Conservation (phyloP, 805 yeast species). For the Millerozyma miso region DNA sequence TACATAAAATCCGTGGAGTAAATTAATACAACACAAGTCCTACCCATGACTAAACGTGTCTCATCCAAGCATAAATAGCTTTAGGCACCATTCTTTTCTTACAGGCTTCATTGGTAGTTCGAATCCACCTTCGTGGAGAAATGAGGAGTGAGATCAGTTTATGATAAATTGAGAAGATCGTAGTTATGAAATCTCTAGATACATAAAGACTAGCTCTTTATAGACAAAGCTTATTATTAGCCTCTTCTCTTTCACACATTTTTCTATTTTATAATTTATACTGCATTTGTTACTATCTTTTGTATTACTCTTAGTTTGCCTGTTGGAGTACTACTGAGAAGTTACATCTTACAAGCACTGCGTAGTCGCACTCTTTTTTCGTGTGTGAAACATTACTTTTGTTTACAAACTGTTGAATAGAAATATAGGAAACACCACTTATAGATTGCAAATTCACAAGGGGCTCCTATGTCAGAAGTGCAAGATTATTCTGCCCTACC, state of each 20-base stretch:
- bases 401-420: constrained; percentile 9
- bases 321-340: too few species aligned
- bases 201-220: too few species aligned
- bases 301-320: too few species aligned
- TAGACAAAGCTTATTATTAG: neutral
- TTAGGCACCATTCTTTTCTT: neutral
- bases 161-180: too few species aligned
- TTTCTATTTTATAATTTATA: neutral
- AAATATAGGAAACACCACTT: neutral
- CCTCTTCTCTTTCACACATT: neutral
- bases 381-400: constrained; percentile 5
- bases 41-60: neutral
- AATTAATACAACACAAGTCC: neutral
- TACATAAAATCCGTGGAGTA: constrained; percentile 25
- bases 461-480: constrained; percentile 33
- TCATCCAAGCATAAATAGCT: neutral
- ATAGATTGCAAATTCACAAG: neutral
- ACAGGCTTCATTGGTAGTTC: neutral
- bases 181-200: too few species aligned
- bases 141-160: too few species aligned
- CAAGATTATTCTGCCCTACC: constrained; percentile 63
- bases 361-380: neutral
- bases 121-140: too few species aligned
- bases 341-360: too few species aligned
- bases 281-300: neutral